A percentile compares a stretch with the other conserved stretches of the same genome.
These are phyloP conservation scores for Fusarium longipes DNA, from an alignment of 2,329 filamentous ascomycete genomes.

Conservation along the genomic window DNA sequence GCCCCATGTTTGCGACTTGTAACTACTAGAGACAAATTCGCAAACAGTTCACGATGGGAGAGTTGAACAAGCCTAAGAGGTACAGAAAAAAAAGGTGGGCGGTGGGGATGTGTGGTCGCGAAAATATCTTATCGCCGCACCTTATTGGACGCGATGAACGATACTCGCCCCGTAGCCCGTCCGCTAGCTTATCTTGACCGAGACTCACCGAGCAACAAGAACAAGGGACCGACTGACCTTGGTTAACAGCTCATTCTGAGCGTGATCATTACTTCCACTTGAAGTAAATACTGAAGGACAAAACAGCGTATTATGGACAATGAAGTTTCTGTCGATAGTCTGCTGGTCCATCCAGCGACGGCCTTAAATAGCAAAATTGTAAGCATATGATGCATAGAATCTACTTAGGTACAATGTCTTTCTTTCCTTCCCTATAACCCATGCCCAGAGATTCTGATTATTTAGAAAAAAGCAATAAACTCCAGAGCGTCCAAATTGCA, in stretches of 20 bases:
- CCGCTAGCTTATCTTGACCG: constrained; percentile 32
- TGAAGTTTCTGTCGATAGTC: constrained; percentile 14
- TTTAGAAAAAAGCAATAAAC: constrained; percentile 32
- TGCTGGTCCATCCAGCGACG: background rate
- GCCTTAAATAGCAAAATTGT: constrained; percentile 15
- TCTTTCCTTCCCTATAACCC: background rate
- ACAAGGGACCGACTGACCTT: background rate
- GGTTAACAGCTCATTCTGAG: background rate
- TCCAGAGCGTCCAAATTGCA: constrained; percentile 19
- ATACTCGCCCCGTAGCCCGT: background rate
- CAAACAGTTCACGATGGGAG: constrained; percentile 17
- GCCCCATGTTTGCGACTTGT: constrained; percentile 48
- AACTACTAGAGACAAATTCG: constrained; percentile 16
- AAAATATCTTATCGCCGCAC: constrained; percentile 46
- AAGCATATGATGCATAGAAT: constrained; percentile 41
- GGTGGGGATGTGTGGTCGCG: constrained; percentile 41
- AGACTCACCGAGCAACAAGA: constrained; percentile 9
- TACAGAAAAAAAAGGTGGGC: constrained; percentile 48
- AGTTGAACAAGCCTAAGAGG: constrained; percentile 19
- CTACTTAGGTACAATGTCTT: constrained; percentile 15
- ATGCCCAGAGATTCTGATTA: constrained; percentile 27
- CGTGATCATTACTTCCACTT: background rate
- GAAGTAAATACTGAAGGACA: background rate
- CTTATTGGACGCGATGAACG: constrained; percentile 42
- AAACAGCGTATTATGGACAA: background rate